Conservation (phyloP, 805 yeast genomes). For the Teunomyces lycoperdinae region DNA sequence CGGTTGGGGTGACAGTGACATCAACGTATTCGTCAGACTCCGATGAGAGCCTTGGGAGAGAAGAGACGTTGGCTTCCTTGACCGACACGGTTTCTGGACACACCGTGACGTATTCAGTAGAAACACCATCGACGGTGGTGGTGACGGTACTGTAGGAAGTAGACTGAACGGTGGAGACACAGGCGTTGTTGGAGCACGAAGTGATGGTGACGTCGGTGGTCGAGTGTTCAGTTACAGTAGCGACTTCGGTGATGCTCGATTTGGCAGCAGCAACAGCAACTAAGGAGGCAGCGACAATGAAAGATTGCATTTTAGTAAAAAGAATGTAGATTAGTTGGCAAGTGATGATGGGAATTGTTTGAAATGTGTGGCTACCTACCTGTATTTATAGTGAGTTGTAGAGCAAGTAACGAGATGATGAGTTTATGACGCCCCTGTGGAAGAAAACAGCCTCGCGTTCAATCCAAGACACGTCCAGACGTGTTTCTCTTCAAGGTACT, state of each 20-base stretch:
- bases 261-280: conserved; percentile 16
- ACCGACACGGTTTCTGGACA: conserved; percentile 26
- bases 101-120: conserved; percentile 36
- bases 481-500: background rate
- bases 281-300: conserved; percentile 19
- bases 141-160: conserved; percentile 20
- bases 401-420: too few relatives aligned
- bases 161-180: conserved; percentile 14
- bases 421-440: background rate
- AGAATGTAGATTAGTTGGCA: conserved; percentile 8
- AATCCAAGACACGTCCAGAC: background rate
- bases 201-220: conserved; percentile 25
- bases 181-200: conserved; percentile 20
- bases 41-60: conserved; percentile 14
- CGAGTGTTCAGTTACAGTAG: conserved; percentile 15
- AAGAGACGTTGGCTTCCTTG: conserved; percentile 11
- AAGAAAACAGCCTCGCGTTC: background rate
- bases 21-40: conserved; percentile 44
- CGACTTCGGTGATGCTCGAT: conserved; percentile 12
- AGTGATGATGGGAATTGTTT: background rate
- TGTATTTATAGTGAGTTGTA: too few relatives aligned
- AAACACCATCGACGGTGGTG: conserved; percentile 31
- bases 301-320: conserved; percentile 19
- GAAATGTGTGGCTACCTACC: too few relatives aligned
- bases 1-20: conserved; percentile 49